Conservation (phyloP, 495 filamentous ascomycete species). For the Penicillium lividum region DNA sequence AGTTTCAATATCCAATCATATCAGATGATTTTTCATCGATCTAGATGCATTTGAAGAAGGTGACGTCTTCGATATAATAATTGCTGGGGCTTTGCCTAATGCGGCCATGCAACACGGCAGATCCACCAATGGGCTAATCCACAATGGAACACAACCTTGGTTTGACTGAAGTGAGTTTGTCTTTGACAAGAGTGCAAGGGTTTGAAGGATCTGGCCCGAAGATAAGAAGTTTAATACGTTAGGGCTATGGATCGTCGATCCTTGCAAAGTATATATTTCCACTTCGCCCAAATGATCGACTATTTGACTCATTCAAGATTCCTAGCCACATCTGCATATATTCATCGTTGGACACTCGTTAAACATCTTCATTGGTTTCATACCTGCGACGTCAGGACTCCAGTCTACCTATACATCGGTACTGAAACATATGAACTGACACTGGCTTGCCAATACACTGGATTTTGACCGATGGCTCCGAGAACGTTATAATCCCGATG, state of each 20-base stretch:
- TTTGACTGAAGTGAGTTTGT: background rate
- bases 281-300: no score
- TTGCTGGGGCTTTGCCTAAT: background rate
- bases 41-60: background rate
- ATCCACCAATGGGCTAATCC: background rate
- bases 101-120: background rate
- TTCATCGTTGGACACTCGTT: no score
- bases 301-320: no score
- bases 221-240: no score
- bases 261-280: no score
- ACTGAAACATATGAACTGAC: background rate
- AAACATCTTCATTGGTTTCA: no score
- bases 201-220: no score
- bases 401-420: no score
- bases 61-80: conserved; percentile 3
- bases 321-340: no score
- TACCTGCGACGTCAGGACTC: no score
- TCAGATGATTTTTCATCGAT: background rate
- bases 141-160: background rate
- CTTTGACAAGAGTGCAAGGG: background rate
- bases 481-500: background rate
- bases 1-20: background rate
- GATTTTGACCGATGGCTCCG: background rate
- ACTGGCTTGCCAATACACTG: background rate
- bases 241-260: no score